Percentiles rank a stretch among this genome's conserved stretches.
phyloP scores from a whole-genome alignment of 345 rosid genomes.

The Lumnitzera littorea region DNA sequence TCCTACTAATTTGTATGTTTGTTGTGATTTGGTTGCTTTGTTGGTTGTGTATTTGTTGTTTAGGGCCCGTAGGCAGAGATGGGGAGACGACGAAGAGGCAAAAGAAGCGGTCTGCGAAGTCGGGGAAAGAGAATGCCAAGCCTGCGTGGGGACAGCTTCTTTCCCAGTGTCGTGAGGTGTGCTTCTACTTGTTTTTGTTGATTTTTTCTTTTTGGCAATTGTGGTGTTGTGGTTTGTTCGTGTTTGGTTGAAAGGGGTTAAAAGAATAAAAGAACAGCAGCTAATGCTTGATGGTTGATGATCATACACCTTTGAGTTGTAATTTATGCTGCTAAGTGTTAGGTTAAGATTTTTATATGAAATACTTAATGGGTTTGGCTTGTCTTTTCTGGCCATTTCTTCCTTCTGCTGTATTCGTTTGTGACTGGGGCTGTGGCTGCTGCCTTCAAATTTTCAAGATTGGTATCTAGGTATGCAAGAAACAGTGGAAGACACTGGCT shows the following conservation, averaged over 20 bases:
- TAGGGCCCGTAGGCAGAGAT: slow-evolving; percentile 5
- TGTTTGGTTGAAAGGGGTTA: not conserved
- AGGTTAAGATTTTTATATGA: too few relatives aligned
- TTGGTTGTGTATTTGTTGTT: not conserved
- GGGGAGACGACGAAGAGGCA: slow-evolving; percentile 39
- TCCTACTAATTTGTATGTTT: not conserved
- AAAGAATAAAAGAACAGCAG: too few relatives aligned
- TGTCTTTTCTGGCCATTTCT: too few relatives aligned
- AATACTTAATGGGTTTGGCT: too few relatives aligned
- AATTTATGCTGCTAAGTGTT: too few relatives aligned
- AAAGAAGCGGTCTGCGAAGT: slow-evolving; percentile 35
- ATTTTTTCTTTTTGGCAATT: not conserved
- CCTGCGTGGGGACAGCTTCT: slow-evolving; percentile 89
- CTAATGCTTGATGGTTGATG: not conserved
- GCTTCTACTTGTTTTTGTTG: not conserved
- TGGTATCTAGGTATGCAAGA: too few relatives aligned
- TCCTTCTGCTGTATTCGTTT: too few relatives aligned
- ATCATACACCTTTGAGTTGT: not conserved
- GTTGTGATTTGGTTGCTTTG: slow-evolving; percentile 8
- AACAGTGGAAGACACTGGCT: too few relatives aligned
- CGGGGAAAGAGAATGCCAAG: slow-evolving; percentile 30
- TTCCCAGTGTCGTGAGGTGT: slow-evolving; percentile 77
- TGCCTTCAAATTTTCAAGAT: too few relatives aligned
- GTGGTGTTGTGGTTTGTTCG: not conserved
- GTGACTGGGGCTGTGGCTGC: too few relatives aligned